Percentiles rank a stretch among this genome's conserved stretches.
phyloP scores from a whole-genome alignment of 768 basidiomycete genomes.

The Austroboletus eburneus region DNA sequence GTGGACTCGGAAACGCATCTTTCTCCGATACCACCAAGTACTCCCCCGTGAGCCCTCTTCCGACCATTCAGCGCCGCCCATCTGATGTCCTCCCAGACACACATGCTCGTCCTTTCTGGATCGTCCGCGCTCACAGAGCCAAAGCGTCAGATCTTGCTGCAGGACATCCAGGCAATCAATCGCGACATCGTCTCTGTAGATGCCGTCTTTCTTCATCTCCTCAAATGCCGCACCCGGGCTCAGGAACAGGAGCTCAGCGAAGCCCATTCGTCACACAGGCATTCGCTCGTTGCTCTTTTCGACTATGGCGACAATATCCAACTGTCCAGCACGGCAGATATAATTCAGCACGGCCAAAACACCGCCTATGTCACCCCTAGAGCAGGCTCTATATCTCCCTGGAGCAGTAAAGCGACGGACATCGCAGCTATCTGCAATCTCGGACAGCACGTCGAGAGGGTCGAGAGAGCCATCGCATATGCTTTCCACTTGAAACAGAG shows the following conservation, averaged over 20 bases:
- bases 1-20: slow-evolving; percentile 1
- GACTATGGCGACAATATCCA: slow-evolving; percentile 79
- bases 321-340: slow-evolving; percentile 39
- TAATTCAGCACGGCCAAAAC: slow-evolving; percentile 34
- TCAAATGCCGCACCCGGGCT: slow-evolving; percentile 52
- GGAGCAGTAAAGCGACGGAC: slow-evolving; percentile 99
- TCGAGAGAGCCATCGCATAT: slow-evolving; percentile 82
- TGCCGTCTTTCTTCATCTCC: slow-evolving; percentile 81
- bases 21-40: slow-evolving; percentile 5
- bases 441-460: slow-evolving; percentile 60
- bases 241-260: slow-evolving; percentile 47
- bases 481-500: slow-evolving; percentile 48
- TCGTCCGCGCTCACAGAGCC: slow-evolving; percentile 69
- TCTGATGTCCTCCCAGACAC: slow-evolving; percentile 6
- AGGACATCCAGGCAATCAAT: slow-evolving; percentile 48
- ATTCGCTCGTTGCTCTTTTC: slow-evolving; percentile 66
- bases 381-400: slow-evolving; percentile 91
- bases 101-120: slow-evolving; percentile 80
- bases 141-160: slow-evolving; percentile 65
- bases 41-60: slow-evolving; percentile 10
- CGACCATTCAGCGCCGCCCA: neutral
- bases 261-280: slow-evolving; percentile 40
- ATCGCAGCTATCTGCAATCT: slow-evolving; percentile 88
- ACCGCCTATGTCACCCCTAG: slow-evolving; percentile 76
- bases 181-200: slow-evolving; percentile 66